Conservation (phyloP, 257 asterid genomes). For the Nicotiana benthamiana region DNA sequence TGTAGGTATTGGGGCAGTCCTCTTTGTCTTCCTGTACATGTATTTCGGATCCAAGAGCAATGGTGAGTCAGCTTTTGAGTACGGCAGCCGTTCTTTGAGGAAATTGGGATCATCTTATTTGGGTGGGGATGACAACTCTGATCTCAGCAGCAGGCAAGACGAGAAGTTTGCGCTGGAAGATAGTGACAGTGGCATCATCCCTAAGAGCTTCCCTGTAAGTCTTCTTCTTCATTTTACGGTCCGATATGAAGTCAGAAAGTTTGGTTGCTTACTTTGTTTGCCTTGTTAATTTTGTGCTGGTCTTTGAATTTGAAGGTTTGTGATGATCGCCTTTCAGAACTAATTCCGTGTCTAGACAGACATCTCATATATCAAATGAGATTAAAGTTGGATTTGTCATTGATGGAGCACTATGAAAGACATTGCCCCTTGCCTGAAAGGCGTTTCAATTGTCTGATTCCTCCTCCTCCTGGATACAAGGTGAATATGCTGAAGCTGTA, state of each 20-base stretch:
- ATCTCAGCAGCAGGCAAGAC: constrained; percentile 43
- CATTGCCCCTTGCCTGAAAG: constrained; percentile 92
- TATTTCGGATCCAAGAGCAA: constrained; percentile 58
- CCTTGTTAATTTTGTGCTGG: constrained; percentile 7
- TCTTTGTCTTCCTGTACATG: constrained; percentile 51
- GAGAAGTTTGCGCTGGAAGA: constrained; percentile 7
- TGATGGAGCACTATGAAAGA: constrained; percentile 99
- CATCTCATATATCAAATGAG: constrained; percentile 83
- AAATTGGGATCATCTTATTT: constrained; percentile 79
- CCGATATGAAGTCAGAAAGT: background rate
- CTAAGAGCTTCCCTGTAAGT: constrained; percentile 10
- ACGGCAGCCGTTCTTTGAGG: constrained; percentile 81
- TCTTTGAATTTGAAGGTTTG: constrained; percentile 65
- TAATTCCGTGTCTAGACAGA: constrained; percentile 97
- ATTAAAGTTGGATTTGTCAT: constrained; percentile 78
- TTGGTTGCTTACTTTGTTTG: background rate
- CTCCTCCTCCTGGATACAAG: constrained; percentile 97
- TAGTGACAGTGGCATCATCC: background rate
- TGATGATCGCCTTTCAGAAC: constrained; percentile 93
- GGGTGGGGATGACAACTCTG: constrained; percentile 78
- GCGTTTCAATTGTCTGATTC: constrained; percentile 81
- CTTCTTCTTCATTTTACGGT: background rate
- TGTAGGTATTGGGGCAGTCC: constrained; percentile 36
- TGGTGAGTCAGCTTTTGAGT: constrained; percentile 82
- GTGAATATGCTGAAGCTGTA: constrained; percentile 24